phyloP scores from a whole-genome alignment of 805 yeast genomes.

The Suhomyces canberraensis region DNA sequence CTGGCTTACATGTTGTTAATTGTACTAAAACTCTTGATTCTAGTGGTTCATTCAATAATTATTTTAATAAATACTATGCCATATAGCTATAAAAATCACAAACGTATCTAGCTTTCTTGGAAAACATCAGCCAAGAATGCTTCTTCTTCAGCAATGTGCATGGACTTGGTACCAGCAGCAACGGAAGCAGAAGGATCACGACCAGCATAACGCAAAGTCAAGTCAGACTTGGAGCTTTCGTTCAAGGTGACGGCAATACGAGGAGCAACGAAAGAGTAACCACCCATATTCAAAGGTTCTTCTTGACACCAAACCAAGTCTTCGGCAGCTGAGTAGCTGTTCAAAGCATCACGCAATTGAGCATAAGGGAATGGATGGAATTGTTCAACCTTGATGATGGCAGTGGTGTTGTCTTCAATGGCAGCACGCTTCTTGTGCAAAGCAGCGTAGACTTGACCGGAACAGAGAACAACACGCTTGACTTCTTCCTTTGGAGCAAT shows the following conservation, averaged over 20 bases:
- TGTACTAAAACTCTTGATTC: too few species aligned
- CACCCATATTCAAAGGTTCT: slow-evolving; percentile 97
- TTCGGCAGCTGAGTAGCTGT: slow-evolving; percentile 74
- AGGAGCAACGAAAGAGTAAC: slow-evolving; percentile 77
- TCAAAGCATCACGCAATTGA: slow-evolving; percentile 79
- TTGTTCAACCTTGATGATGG: slow-evolving; percentile 88
- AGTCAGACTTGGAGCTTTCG: slow-evolving; percentile 64
- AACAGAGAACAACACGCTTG: slow-evolving; percentile 77
- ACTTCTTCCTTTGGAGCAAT: slow-evolving; percentile 78
- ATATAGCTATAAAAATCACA: background rate
- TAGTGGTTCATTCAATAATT: too few species aligned
- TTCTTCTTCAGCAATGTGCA: slow-evolving; percentile 86
- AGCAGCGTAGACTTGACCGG: slow-evolving; percentile 95
- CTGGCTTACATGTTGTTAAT: too few species aligned
- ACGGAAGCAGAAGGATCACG: slow-evolving; percentile 98
- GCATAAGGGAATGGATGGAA: slow-evolving; percentile 98
- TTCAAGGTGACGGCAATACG: slow-evolving; percentile 74
- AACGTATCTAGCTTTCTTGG: slow-evolving; percentile 12
- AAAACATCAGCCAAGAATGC: slow-evolving; percentile 80
- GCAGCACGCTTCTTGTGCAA: slow-evolving; percentile 84
- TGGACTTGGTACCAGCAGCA: slow-evolving; percentile 93
- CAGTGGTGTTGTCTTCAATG: slow-evolving; percentile 75
- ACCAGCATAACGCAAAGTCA: slow-evolving; percentile 80
- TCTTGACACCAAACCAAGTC: slow-evolving; percentile 98
- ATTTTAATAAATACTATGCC: background rate